Base-by-base conservation (phyloP, 306 rosid species). In the Arachis stenosperma region DNA sequence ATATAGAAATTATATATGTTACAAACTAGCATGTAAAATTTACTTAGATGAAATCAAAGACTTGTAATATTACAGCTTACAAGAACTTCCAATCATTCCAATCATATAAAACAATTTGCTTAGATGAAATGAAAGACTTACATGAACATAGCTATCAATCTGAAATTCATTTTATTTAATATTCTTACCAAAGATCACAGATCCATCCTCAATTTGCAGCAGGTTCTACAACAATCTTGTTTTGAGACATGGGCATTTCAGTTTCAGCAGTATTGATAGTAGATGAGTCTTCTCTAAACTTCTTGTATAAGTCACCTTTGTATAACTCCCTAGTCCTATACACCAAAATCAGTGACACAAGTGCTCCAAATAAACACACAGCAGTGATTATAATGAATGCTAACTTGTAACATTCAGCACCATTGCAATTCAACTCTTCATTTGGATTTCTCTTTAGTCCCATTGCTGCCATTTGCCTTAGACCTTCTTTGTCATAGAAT, bases 261-360 rank as follows among this genome's bases (percentile, higher is more conserved):
- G 62, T 37, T 56, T 75, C 84, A 17, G 5, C 44, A 61, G 57
- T 52, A 14, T 33, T 33, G 37, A 3, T 43, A 55, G 4, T 36
- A 29, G 12, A 56, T 61, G 79, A 84, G 1, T 33, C 37, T 33
- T 81, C 86, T 2, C 78, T 73, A 9, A 84, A 87, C 63, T 67
- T 87, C 83, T 84, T 58, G 50, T 84, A 87, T 39, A 87, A 79
- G 22, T 82, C 88, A 63, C 82, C 53, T 74, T 52, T 77, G 63
- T 87, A 87, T 6, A 87, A 87, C 41, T 70, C 67, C 52, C 85
- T 79, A 6, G 91, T 84, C 73, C 91, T 79, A 5, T 50, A 14
- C 51, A 84, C 88, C 71, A 87, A 74, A 63, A 77, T 59, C 13
- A 86, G 64, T 1, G 90, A 86, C 58, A 81, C 81, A 6, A 84